These are phyloP conservation scores for Schoenoplectus tabernaemontani DNA, from an alignment of 202 grass and related monocot species.

Conservation along the genomic window DNA sequence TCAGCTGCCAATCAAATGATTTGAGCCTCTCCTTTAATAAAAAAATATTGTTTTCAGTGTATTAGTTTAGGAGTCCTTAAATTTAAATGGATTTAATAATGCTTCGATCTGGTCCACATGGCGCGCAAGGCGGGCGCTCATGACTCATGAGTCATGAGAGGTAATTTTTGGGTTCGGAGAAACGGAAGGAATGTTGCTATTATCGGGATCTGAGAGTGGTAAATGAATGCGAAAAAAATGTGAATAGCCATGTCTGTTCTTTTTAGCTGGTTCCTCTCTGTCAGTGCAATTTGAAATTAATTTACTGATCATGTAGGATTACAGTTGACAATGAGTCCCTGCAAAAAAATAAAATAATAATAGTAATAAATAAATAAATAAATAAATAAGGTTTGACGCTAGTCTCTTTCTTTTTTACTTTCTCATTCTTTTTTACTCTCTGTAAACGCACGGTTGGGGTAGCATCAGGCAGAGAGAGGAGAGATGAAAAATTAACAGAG, in stretches of 20 bases:
- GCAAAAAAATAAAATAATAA: too few relatives aligned
- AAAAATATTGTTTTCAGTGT: slow-evolving; percentile 9
- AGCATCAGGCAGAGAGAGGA: background rate
- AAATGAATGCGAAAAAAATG: background rate
- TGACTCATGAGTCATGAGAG: too few relatives aligned
- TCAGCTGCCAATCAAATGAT: slow-evolving; percentile 22
- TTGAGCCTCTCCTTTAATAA: slow-evolving; percentile 19
- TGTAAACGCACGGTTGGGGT: background rate
- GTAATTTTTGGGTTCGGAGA: background rate
- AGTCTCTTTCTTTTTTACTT: background rate
- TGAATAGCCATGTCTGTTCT: background rate
- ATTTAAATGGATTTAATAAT: slow-evolving; percentile 6
- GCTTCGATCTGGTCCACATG: slow-evolving; percentile 43
- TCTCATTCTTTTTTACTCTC: background rate
- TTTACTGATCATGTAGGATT: background rate
- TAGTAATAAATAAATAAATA: too few relatives aligned
- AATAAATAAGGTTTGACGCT: background rate
- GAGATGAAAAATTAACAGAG: background rate
- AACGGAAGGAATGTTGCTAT: slow-evolving; percentile 55
- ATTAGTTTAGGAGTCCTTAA: slow-evolving; percentile 15
- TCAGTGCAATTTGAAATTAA: slow-evolving; percentile 20
- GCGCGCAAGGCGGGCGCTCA: background rate
- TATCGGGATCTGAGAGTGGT: slow-evolving; percentile 51
- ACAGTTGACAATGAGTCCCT: background rate
- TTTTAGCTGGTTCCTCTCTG: slow-evolving; percentile 6